phyloP scores from a whole-genome alignment of 2,329 filamentous ascomycete species.

The Hypocrella siamensis region DNA sequence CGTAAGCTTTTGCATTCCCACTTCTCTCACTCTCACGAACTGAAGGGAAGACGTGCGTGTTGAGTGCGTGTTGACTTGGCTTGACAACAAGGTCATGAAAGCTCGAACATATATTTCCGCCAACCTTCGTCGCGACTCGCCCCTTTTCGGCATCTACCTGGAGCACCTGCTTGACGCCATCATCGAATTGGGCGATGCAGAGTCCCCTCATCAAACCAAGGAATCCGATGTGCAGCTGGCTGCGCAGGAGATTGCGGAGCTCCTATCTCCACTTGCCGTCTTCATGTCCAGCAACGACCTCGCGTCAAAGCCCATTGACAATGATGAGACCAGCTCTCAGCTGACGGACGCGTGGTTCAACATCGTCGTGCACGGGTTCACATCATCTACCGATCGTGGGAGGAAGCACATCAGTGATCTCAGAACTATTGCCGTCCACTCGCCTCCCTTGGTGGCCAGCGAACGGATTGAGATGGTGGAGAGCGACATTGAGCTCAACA shows the following conservation, averaged over 20 bases:
- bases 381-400: conserved; percentile 54
- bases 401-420: conserved; percentile 63
- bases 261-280: conserved; percentile 75
- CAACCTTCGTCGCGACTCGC: conserved; percentile 51
- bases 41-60: too few relatives aligned
- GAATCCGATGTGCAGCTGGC: conserved; percentile 70
- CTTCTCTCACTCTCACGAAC: conserved; percentile 3
- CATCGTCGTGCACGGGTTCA: conserved; percentile 85
- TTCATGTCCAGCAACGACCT: conserved; percentile 57
- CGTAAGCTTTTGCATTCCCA: conserved; percentile 16
- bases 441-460: conserved; percentile 73
- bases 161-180: conserved; percentile 72
- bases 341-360: conserved; percentile 97
- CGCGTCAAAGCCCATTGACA: conserved; percentile 28
- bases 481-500: conserved; percentile 94
- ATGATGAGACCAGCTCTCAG: conserved; percentile 57
- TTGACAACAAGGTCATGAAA: conserved; percentile 48
- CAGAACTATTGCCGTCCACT: conserved; percentile 71
- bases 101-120: conserved; percentile 67
- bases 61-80: conserved; percentile 7
- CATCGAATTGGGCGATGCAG: conserved; percentile 77
- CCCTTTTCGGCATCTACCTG: conserved; percentile 70
- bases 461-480: conserved; percentile 81
- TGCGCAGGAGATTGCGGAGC: conserved; percentile 71
- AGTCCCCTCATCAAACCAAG: conserved; percentile 56